These are phyloP conservation scores for Boletus rubescentipes DNA, from an alignment of 768 basidiomycete species.

Conservation along the genomic window DNA sequence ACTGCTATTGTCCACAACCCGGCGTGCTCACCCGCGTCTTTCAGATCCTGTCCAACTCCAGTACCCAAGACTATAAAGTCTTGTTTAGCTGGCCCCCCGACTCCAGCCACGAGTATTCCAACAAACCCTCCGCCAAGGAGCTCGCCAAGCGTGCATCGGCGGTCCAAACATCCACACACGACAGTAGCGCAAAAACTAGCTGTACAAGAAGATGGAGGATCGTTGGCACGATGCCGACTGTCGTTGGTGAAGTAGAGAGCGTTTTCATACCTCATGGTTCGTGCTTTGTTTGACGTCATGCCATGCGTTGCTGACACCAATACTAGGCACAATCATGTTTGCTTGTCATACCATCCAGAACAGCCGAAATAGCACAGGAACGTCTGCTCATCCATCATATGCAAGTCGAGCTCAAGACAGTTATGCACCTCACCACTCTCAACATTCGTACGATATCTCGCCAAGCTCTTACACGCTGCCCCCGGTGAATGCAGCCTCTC, in stretches of 20 bases:
- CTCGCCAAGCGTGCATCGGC: constrained; percentile 62
- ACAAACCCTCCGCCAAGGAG: constrained; percentile 43
- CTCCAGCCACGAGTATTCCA: constrained; percentile 38
- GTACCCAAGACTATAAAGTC: constrained; percentile 49
- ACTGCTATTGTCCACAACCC: constrained; percentile 51
- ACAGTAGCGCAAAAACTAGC: constrained; percentile 77
- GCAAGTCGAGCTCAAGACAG: constrained; percentile 25
- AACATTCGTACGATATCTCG: constrained; percentile 30
- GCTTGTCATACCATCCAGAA: constrained; percentile 39
- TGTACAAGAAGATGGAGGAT: constrained; percentile 85
- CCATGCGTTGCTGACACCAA: constrained; percentile 28
- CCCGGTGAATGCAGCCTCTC: constrained; percentile 29
- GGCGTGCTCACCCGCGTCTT: constrained; percentile 64
- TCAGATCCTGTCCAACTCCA: constrained; percentile 67
- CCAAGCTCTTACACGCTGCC: constrained; percentile 31
- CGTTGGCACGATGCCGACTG: constrained; percentile 59
- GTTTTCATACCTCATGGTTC: constrained; percentile 89
- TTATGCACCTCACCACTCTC: constrained; percentile 25
- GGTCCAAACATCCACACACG: constrained; percentile 52
- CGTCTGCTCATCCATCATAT: constrained; percentile 27
- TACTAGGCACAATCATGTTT: constrained; percentile 38
- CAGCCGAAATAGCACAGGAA: constrained; percentile 18
- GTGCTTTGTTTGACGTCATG: constrained; percentile 39
- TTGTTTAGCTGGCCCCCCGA: constrained; percentile 81
- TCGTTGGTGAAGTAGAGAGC: constrained; percentile 71